Evolutionary conservation across 805 yeast species (phyloP), one percentile per base, ranked within the genome.

Genomic region (Candida coquimbonensis): DNA sequence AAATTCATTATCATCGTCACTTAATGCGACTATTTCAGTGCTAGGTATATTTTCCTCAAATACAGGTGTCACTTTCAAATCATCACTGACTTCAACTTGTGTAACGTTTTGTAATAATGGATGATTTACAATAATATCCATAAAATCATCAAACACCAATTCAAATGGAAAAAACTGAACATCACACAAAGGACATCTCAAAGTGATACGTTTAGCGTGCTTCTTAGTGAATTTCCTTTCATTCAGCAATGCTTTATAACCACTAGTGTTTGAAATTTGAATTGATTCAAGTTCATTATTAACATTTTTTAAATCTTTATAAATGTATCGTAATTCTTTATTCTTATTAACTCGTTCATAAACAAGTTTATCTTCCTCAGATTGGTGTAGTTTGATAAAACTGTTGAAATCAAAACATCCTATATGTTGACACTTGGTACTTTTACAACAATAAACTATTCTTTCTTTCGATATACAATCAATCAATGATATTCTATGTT

Each of bases 141-240:
- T 44, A 9, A 44, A 44, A 33, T 44, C 47, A 39, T 44, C 47
- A 36, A 44, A 44, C 5, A 44, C 8, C 11, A 44, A 32, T 17
- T 44, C 47, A 21, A 12, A 8, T 8, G 47, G 40, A 11, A 7
- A 21, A 19, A 44, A 40, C 3, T n/a, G 7, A 3, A 40, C 13
- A 39, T 39, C 27, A 40, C 47, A 44, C 3, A 44, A 8, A 6
- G 47, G 47, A 44, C 47, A 44, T 31, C 31, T 36, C 5, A 42
- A 36, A 4, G 9, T 3, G 4, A 13, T 7, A 6, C 5, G 9
- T 16, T 17, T 29, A 4, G 32, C 17, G 1, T 37, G 31, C 16
- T 32, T 40, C 9, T 19, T 27, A 8, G 47, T 32, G 7, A 39
- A 44, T 39, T 44, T 40, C 26, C 47, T 36, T 29, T 29, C 31